Conservation (phyloP, 2,329 filamentous ascomycete genomes). For the Penicillium sp. region DNA sequence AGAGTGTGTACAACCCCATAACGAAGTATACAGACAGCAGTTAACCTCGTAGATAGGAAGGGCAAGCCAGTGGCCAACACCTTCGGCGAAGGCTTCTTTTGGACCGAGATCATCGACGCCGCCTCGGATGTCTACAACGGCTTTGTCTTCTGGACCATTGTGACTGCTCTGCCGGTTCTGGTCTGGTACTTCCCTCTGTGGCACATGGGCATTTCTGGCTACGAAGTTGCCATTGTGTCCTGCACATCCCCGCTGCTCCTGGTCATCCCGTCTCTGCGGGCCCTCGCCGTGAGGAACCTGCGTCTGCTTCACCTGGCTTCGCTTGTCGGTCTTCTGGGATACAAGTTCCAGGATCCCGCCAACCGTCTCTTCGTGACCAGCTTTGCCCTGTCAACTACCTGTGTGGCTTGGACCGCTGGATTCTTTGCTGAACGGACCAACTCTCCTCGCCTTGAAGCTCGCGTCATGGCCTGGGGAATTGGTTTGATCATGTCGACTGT, state of each 20-base stretch:
- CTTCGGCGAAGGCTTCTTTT: conserved; percentile 71
- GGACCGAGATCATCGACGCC: conserved; percentile 74
- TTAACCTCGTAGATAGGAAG: conserved; percentile 59
- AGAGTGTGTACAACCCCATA: conserved; percentile 60
- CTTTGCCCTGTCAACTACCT: conserved; percentile 77
- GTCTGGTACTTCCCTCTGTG: conserved; percentile 99
- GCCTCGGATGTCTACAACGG: conserved; percentile 89
- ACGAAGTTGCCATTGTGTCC: conserved; percentile 84
- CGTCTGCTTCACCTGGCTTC: conserved; percentile 74
- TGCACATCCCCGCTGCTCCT: conserved; percentile 81
- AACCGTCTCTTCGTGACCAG: conserved; percentile 77
- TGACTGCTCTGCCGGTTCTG: conserved; percentile 83
- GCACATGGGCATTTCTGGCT: conserved; percentile 99
- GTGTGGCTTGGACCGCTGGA: conserved; percentile 80
- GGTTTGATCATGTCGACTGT: conserved; percentile 84
- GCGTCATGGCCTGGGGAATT: conserved; percentile 75
- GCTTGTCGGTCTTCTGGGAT: conserved; percentile 76
- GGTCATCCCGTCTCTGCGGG: conserved; percentile 67
- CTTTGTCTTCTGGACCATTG: conserved; percentile 94
- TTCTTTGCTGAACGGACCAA: conserved; percentile 77
- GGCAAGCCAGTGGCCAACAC: conserved; percentile 70
- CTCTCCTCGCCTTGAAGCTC: conserved; percentile 74
- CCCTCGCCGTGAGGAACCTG: conserved; percentile 67
- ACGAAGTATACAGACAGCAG: conserved; percentile 18
- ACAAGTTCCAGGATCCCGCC: conserved; percentile 70